A percentile compares a stretch with the other conserved stretches of the same genome.
Conservation (phyloP, 805 yeast species). For the Scheffersomyces amazonensis region DNA sequence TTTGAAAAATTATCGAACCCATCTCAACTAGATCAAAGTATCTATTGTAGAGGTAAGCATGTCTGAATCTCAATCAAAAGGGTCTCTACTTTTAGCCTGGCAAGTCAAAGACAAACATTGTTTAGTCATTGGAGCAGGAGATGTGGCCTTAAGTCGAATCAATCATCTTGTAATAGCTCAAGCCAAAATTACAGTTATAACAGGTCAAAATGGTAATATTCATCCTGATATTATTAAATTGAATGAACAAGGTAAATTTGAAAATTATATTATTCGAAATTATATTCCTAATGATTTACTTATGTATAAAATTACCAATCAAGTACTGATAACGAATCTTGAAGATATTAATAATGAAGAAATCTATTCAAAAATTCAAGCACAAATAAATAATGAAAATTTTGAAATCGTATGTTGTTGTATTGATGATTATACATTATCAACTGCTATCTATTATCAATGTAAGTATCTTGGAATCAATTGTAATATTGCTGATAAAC, state of each 20-base stretch:
- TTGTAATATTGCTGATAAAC: conserved; percentile 82
- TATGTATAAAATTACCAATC: conserved; percentile 39
- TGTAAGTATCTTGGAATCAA: conserved; percentile 46
- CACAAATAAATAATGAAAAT: conserved; percentile 31
- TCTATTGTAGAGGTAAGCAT: no score
- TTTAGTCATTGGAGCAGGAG: conserved; percentile 75
- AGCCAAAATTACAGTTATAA: conserved; percentile 65
- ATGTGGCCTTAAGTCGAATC: conserved; percentile 71
- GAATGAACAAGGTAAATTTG: conserved; percentile 36
- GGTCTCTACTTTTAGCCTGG: conserved; percentile 70
- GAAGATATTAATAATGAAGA: conserved; percentile 9
- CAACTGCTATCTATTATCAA: conserved; percentile 54
- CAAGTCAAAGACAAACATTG: conserved; percentile 66
- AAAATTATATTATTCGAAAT: conserved; percentile 39
- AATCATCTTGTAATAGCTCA: conserved; percentile 65
- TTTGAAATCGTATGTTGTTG: conserved; percentile 73
- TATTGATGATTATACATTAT: conserved; percentile 64
- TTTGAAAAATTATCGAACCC: background rate
- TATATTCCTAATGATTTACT: conserved; percentile 48
- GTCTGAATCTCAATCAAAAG: conserved; percentile 19
- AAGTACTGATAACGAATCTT: background rate
- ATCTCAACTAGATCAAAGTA: no score
- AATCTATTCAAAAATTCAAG: conserved; percentile 26
- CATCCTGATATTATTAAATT: conserved; percentile 27
- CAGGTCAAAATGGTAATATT: conserved; percentile 29